Percentiles rank a stretch among this genome's conserved stretches.
These are phyloP conservation scores for Taphrina flavorubra DNA, from an alignment of 1,139 yeast species.

Conservation along the genomic window DNA sequence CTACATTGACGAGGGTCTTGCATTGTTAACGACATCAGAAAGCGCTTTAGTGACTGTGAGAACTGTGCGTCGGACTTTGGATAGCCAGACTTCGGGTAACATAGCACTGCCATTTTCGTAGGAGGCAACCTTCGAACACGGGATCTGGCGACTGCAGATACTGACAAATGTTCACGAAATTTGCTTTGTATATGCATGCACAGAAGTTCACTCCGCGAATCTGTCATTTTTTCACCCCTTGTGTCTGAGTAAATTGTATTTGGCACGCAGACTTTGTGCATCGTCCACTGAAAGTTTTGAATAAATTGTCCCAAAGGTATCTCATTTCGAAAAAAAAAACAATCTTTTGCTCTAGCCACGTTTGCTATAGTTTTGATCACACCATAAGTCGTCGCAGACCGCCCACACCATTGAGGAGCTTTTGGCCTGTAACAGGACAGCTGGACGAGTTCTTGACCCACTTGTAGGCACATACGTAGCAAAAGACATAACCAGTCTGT, in stretches of 20 bases:
- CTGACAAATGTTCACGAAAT: background rate
- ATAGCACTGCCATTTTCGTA: background rate
- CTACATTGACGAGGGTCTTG: background rate
- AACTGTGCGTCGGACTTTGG: background rate
- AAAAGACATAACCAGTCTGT: conserved; percentile 90
- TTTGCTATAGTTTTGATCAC: background rate
- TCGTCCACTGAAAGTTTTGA: no score
- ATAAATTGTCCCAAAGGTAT: no score
- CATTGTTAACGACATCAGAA: background rate
- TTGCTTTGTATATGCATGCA: background rate
- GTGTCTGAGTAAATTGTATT: background rate
- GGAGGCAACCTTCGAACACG: background rate
- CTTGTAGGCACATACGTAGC: conserved; percentile 82
- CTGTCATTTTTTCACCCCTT: background rate
- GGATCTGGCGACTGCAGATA: background rate
- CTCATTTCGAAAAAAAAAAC: background rate
- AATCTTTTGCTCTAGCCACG: background rate
- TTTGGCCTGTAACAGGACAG: conserved; percentile 84
- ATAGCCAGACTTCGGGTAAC: background rate
- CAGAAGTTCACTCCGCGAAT: background rate
- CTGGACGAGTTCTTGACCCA: conserved; percentile 69
- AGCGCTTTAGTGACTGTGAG: background rate
- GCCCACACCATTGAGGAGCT: conserved; percentile 59
- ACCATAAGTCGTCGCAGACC: conserved; percentile 38
- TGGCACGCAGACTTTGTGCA: no score